These are phyloP conservation scores for Aspergillus viridinutans DNA, from an alignment of 2,329 filamentous ascomycete species.

Conservation along the genomic window DNA sequence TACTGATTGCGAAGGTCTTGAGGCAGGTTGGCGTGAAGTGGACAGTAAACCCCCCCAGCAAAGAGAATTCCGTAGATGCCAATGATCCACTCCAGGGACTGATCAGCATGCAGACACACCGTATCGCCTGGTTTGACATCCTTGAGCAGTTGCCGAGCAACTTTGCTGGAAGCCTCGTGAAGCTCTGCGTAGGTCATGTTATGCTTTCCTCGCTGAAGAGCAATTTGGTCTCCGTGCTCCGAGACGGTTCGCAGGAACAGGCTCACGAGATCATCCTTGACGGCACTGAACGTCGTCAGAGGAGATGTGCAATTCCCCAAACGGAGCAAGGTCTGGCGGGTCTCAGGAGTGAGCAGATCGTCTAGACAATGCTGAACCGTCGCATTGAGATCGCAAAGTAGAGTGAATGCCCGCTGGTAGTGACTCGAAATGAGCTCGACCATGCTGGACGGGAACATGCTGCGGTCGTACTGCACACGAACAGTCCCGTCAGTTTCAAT, in stretches of 20 bases:
- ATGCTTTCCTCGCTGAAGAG: neutral
- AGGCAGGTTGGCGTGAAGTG: conserved; percentile 16
- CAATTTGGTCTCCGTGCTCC: neutral
- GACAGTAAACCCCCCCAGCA: conserved; percentile 11
- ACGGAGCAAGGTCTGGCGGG: neutral
- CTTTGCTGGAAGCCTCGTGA: neutral
- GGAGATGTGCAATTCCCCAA: conserved; percentile 1
- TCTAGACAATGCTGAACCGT: too few species aligned
- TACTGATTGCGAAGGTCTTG: neutral
- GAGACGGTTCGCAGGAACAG: conserved; percentile 1
- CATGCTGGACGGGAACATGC: too few species aligned
- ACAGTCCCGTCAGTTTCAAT: too few species aligned
- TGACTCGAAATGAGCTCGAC: too few species aligned
- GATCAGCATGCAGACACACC: conserved; percentile 11
- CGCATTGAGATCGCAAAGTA: too few species aligned
- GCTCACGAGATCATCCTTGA: conserved; percentile 4
- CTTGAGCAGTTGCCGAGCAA: conserved; percentile 6
- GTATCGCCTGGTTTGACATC: conserved; percentile 1
- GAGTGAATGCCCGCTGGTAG: too few species aligned
- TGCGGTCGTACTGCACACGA: too few species aligned
- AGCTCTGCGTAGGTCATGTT: conserved; percentile 6
- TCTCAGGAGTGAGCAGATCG: neutral
- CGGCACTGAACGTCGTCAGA: neutral
- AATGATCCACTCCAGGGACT: conserved; percentile 14
- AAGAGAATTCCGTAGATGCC: conserved; percentile 6